Conservation (phyloP, 1,284 basidiomycete species). For the Wolfiporia cocos region DNA sequence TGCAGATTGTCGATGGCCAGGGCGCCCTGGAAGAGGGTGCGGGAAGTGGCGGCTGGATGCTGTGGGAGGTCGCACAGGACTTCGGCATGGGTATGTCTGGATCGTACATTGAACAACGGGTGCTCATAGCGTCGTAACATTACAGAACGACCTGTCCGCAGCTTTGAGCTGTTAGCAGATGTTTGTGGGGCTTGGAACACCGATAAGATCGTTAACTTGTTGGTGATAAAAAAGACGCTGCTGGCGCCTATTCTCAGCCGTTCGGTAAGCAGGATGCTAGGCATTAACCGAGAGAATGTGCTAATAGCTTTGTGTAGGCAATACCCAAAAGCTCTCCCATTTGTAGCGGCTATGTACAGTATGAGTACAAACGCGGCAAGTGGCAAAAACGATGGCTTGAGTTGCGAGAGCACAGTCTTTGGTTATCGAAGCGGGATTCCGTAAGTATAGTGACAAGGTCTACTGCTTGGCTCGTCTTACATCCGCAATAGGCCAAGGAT, state of each 20-base stretch:
- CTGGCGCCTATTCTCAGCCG: slow-evolving; percentile 51
- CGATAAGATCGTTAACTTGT: slow-evolving; percentile 68
- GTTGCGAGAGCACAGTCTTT: slow-evolving; percentile 78
- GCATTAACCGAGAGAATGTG: background rate
- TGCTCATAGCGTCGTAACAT: slow-evolving; percentile 13
- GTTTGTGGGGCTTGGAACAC: slow-evolving; percentile 82
- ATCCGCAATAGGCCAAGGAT: slow-evolving; percentile 65
- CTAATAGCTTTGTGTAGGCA: slow-evolving; percentile 35
- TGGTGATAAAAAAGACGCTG: slow-evolving; percentile 70
- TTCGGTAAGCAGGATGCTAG: slow-evolving; percentile 28
- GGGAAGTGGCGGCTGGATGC: slow-evolving; percentile 66
- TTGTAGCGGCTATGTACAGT: slow-evolving; percentile 72
- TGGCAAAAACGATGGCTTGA: slow-evolving; percentile 89
- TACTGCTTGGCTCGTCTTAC: background rate
- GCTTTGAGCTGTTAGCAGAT: slow-evolving; percentile 71
- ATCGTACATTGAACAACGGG: slow-evolving; percentile 3
- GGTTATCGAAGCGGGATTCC: slow-evolving; percentile 81
- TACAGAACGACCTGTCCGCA: slow-evolving; percentile 79
- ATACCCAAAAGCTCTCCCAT: slow-evolving; percentile 69
- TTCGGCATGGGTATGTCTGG: slow-evolving; percentile 72
- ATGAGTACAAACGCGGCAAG: slow-evolving; percentile 84
- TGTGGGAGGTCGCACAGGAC: slow-evolving; percentile 76
- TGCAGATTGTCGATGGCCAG: slow-evolving; percentile 55
- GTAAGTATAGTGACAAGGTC: slow-evolving; percentile 34
- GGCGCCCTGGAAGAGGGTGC: slow-evolving; percentile 51